A percentile compares a stretch with the other conserved stretches of the same genome.
Evolutionary conservation across 805 yeast species (phyloP).

Genomic region (Candida chauliodis): DNA sequence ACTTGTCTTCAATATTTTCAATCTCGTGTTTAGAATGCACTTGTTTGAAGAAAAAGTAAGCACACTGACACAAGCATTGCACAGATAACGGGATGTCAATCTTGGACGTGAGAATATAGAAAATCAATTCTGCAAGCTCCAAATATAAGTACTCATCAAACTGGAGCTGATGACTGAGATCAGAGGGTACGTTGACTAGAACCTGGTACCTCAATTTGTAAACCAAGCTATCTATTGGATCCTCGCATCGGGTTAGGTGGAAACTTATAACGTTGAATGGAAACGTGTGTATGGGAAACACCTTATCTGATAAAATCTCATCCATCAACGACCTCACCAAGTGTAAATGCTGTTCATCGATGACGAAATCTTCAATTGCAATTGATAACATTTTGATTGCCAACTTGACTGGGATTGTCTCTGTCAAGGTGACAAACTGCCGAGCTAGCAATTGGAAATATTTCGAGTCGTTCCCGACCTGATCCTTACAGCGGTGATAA

Average conservation of each 20-base stretch:
- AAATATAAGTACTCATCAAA: constrained; percentile 6
- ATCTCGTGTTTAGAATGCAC: constrained; percentile 1
- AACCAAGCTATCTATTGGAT: not conserved
- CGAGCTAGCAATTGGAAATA: not conserved
- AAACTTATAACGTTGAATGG: constrained; percentile 8
- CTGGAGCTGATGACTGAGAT: not conserved
- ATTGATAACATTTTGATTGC: constrained; percentile 1
- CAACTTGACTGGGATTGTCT: not conserved
- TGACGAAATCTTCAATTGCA: not conserved
- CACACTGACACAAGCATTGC: constrained; percentile 1
- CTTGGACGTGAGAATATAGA: not conserved
- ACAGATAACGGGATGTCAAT: not conserved
- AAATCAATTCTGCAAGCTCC: constrained; percentile 1
- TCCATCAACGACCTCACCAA: constrained; percentile 3
- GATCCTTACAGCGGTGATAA: no score
- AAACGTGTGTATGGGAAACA: constrained; percentile 8
- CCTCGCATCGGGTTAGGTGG: not conserved
- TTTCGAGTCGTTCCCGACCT: not conserved
- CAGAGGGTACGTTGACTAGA: constrained; percentile 4
- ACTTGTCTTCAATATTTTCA: constrained; percentile 4
- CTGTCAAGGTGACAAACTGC: constrained; percentile 1
- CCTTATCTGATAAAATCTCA: not conserved
- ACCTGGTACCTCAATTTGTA: not conserved
- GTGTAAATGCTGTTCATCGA: not conserved
- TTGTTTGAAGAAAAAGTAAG: constrained; percentile 4